A percentile compares a stretch with the other conserved stretches of the same genome.
Evolutionary conservation across 2,329 filamentous ascomycete species (phyloP).

Genomic region (Herpotrichia juniperi): DNA sequence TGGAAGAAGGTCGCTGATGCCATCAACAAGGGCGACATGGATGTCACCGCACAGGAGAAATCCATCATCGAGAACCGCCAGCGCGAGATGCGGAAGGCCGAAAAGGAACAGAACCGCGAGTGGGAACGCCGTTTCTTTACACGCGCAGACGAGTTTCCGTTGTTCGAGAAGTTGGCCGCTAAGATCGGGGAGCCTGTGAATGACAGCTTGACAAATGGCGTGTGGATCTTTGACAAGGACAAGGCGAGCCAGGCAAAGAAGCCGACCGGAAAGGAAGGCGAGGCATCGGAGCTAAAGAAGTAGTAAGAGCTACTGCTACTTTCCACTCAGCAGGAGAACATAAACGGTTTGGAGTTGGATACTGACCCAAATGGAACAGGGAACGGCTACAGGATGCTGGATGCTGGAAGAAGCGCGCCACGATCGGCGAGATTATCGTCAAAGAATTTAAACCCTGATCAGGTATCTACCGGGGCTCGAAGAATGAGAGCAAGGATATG

Average conservation of each 20-base stretch:
- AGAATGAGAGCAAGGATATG: background rate
- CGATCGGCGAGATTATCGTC: slow-evolving; percentile 3
- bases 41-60: slow-evolving; percentile 79
- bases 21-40: slow-evolving; percentile 83
- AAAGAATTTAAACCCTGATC: background rate
- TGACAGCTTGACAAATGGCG: slow-evolving; percentile 69
- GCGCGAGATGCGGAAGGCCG: slow-evolving; percentile 74
- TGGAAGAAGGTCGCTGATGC: slow-evolving; percentile 86
- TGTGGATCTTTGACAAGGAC: slow-evolving; percentile 70
- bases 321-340: background rate
- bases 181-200: slow-evolving; percentile 59
- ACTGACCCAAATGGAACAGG: slow-evolving; percentile 2
- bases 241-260: slow-evolving; percentile 48
- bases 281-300: slow-evolving; percentile 21
- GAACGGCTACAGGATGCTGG: background rate
- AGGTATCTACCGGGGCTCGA: background rate
- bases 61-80: slow-evolving; percentile 89
- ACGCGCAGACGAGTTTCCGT: slow-evolving; percentile 44
- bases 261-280: slow-evolving; percentile 34
- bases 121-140: slow-evolving; percentile 90
- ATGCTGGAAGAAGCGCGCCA: slow-evolving; percentile 4
- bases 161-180: slow-evolving; percentile 56
- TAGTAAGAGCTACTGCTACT: background rate
- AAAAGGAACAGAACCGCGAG: slow-evolving; percentile 73
- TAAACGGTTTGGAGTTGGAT: background rate